Base-by-base conservation (phyloP, 1,139 yeast genomes). In the Zygosaccharomyces sapae region DNA sequence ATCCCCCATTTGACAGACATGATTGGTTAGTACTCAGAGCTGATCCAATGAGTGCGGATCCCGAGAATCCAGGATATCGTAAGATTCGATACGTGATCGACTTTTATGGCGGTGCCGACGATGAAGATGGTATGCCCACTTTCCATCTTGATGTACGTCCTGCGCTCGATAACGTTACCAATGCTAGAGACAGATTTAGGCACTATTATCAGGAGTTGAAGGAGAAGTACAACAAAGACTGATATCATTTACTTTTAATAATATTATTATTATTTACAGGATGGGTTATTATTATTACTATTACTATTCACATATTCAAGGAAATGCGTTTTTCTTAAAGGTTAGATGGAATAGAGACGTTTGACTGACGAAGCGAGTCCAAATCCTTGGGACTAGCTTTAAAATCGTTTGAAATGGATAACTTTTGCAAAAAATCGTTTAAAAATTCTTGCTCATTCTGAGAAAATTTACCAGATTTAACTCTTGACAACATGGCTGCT, bases 1-100 rank as follows among this genome's bases (percentile, higher is more conserved):
- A 84, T 51, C 87, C 95, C 4, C 99, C 99, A 5, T 92, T 92
- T 62, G 99, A 92, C 67, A 81, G 98, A 66, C 99, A 92, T 62
- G 99, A 92, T 69, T 92, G 99, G 99, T 86, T 95, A 3, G 96
- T 92, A 5, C 74, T 90, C 58, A 76, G 99, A 57, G 74, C 69
- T 54, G 54, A 58, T 39, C 66, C 64, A 2, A 47, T 43, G 13
- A 52, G 61, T 4, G 52, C 62, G 1, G 62, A 62, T 41, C 59
- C 58, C 1, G 57, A 66, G 8, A 68, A 70, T 33, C 73, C 71
- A 1, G 63, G 69, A 0, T 77, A 90, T 86, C 59, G 74, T 55
- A 67, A 80, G 69, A 80, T 92, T 19, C 77, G 98, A 53, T 92
- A 92, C 60, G 95, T 92, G 33, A 89, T 92, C 60, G 99, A 92